A percentile compares a stretch with the other conserved stretches of the same genome.
These are phyloP conservation scores for Volvox carteri DNA, from an alignment of 163 green algal genomes.

Conservation along the genomic window DNA sequence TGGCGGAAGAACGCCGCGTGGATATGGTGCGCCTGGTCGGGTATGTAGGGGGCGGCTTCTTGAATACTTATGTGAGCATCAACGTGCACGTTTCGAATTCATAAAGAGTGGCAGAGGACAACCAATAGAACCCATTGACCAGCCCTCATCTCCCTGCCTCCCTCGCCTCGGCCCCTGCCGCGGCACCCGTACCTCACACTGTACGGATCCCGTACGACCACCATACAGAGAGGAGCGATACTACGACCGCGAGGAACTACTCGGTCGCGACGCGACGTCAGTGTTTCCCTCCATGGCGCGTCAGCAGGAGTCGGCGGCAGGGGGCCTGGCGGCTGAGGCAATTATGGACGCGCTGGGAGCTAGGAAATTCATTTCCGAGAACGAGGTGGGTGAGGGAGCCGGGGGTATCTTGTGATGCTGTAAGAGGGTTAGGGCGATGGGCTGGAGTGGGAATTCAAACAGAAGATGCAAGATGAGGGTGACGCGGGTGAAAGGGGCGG, in stretches of 20 bases:
- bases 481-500: no score
- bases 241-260: constrained; percentile 82
- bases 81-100: background rate
- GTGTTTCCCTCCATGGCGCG: constrained; percentile 82
- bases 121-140: background rate
- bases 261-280: constrained; percentile 79
- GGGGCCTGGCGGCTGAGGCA: constrained; percentile 58
- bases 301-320: constrained; percentile 17
- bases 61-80: background rate
- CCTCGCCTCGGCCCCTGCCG: background rate
- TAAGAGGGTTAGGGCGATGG: no score
- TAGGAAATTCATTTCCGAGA: constrained; percentile 84
- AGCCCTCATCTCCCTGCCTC: background rate
- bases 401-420: no score
- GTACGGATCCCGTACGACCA: no score
- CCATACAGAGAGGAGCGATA: constrained; percentile 77
- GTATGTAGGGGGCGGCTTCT: background rate
- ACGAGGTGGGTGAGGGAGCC: constrained; percentile 78
- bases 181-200: no score
- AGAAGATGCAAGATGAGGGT: no score
- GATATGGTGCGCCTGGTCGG: constrained; percentile 53
- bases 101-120: background rate
- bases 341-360: constrained; percentile 70
- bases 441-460: no score
- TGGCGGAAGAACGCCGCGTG: constrained; percentile 46